Evolutionary conservation across 2,329 filamentous ascomycete species (phyloP), one percentile per base, ranked within the genome.

Genomic region (Calonectria pseudoreteaudii): DNA sequence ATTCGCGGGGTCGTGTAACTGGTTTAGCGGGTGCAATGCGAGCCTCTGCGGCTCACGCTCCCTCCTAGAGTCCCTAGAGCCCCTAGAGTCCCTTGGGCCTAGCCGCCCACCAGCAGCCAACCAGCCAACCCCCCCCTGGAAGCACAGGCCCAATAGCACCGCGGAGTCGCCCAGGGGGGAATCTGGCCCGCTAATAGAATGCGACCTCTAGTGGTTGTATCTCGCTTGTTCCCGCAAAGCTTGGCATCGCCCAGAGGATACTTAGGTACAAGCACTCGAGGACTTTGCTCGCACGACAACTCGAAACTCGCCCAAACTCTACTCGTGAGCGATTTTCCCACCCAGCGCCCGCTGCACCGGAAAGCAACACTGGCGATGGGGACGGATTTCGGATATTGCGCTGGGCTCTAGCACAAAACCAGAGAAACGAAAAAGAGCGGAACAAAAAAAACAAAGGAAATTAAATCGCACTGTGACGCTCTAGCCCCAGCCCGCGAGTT

Each of bases 251-350:
- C 47, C 65, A 26, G 38, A 36, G 66, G 49, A 70, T 76, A 77
- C 76, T 72, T 77, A 38, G 73, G 47, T 30, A 20, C 36, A 60
- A 30, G 65, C 68, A 72, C 36, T 67, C 49, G 68, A 76, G 56
- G 74, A 77, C 76, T 66, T 77, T 31, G 28, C 34, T 13, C 31
- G 30, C 58, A 36, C 71, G 71, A 75, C 75, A 75, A 67, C 65
- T 56, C 68, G 60, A 73, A 76, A 77, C 72, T 73, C 58, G 34
- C 30, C 64, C 60, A 41, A 34, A 60, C n/a, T 34, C 60, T 28
- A 23, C 68, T 34, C 66, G 69, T 77, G 76, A 77, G 76, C 74
- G 74, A 77, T 77, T 76, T 77, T 69, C 52, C 44, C 34, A 16
- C 10, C 56, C 49, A 68, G 38, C 75, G 74, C 75, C 71, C 74